Evolutionary conservation across 208 protist species (phyloP).

Genomic region (Crithidia expoeki): DNA sequence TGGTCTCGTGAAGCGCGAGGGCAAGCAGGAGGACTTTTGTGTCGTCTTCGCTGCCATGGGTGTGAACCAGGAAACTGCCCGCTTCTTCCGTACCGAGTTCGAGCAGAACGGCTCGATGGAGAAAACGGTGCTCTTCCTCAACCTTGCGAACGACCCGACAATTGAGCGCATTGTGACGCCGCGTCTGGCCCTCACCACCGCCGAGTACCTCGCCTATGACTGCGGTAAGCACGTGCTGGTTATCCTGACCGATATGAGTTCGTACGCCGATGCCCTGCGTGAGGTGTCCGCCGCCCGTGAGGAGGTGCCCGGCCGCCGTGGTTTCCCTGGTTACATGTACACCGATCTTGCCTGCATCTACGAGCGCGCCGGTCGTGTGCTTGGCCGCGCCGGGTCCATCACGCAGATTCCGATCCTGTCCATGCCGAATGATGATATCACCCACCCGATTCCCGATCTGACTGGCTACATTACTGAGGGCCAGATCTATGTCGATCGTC

Average conservation of each 20-base stretch:
- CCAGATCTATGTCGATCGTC: constrained; percentile 99
- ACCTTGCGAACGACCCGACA: constrained; percentile 99
- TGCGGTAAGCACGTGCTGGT: constrained; percentile 99
- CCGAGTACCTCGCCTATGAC: constrained; percentile 99
- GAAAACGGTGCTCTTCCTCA: constrained; percentile 97
- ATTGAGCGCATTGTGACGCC: constrained; percentile 99
- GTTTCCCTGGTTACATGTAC: constrained; percentile 99
- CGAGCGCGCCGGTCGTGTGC: constrained; percentile 99
- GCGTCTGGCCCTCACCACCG: constrained; percentile 99
- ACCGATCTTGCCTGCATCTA: constrained; percentile 99
- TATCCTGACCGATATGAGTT: constrained; percentile 99
- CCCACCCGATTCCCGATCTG: constrained; percentile 99
- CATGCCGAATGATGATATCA: constrained; percentile 99
- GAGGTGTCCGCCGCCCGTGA: constrained; percentile 99
- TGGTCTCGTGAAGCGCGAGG: constrained; percentile 96
- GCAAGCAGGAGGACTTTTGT: constrained; percentile 97
- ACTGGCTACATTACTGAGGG: constrained; percentile 99
- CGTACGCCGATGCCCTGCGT: constrained; percentile 99
- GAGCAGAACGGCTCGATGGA: constrained; percentile 99
- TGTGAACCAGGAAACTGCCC: constrained; percentile 99
- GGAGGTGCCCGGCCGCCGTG: constrained; percentile 99
- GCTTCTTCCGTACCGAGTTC: constrained; percentile 99
- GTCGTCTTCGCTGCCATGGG: constrained; percentile 99
- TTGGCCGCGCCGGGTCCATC: constrained; percentile 98
- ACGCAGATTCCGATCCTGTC: constrained; percentile 99